These are phyloP conservation scores for Crassisporium funariophilum DNA, from an alignment of 768 basidiomycete species.

Conservation along the genomic window DNA sequence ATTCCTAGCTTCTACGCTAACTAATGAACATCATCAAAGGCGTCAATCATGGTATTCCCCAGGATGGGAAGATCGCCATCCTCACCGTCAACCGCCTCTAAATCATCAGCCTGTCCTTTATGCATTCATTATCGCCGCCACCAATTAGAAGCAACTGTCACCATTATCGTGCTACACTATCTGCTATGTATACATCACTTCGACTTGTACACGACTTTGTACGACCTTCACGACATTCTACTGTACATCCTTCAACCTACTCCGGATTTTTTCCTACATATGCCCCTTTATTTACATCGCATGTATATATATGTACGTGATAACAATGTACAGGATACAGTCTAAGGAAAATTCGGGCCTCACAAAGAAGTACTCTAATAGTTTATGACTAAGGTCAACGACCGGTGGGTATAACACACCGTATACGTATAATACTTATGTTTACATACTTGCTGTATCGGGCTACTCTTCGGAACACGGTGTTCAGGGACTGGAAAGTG, in stretches of 20 bases:
- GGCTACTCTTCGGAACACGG: no score
- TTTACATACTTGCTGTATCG: no score
- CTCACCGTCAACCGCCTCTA: conserved; percentile 59
- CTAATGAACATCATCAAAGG: conserved; percentile 40
- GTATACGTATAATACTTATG: no score
- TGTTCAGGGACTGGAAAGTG: no score
- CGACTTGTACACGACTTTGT: not conserved
- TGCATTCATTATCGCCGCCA: not conserved
- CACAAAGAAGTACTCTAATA: no score
- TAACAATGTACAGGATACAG: not conserved
- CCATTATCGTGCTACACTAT: not conserved
- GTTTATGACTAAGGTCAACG: no score
- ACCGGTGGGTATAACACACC: no score
- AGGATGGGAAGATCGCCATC: conserved; percentile 82
- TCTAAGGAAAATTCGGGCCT: no score
- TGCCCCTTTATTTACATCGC: no score
- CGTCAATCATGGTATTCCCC: conserved; percentile 78
- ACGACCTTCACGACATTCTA: no score
- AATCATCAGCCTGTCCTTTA: conserved; percentile 4
- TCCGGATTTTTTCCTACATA: no score
- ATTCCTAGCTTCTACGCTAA: not conserved
- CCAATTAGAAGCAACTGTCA: not conserved
- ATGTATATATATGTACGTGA: not conserved
- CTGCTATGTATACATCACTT: not conserved
- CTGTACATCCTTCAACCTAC: no score